Evolutionary conservation across 257 asterid genomes (phyloP).

Genomic region (Solanum sejunctum): DNA sequence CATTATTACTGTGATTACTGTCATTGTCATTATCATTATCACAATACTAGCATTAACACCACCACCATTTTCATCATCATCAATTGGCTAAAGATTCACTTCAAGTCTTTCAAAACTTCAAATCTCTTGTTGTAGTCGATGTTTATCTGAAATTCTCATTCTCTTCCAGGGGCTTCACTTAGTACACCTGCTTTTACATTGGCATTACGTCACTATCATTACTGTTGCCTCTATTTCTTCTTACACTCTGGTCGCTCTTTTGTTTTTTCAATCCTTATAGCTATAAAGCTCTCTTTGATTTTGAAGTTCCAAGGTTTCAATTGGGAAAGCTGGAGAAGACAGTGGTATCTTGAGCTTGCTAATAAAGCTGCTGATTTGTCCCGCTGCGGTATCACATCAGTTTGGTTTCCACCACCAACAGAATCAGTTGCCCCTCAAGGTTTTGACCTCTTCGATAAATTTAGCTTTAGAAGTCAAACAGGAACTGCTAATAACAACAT

Average conservation of each 20-base stretch:
- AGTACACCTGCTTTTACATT: not conserved
- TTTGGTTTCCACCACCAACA: conserved; percentile 38
- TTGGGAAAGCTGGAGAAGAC: conserved; percentile 37
- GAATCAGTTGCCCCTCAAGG: conserved; percentile 43
- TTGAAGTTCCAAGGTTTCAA: conserved; percentile 38
- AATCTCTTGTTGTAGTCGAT: not conserved
- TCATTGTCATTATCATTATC: not conserved
- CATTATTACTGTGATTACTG: not conserved
- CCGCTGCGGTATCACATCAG: conserved; percentile 28
- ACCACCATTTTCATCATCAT: not conserved
- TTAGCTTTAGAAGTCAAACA: not conserved
- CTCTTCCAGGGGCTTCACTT: not conserved
- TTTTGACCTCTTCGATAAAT: not conserved
- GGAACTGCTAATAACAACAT: not conserved
- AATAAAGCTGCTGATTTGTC: conserved; percentile 31
- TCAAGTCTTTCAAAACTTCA: not conserved
- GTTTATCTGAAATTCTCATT: not conserved
- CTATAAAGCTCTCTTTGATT: not conserved
- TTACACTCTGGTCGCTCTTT: not conserved
- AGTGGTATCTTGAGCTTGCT: conserved; percentile 31
- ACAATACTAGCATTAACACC: not conserved
- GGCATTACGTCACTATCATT: not conserved
- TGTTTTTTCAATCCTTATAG: not conserved
- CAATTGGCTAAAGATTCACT: not conserved
- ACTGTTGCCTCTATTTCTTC: not conserved